Percentiles rank a stretch among this genome's conserved stretches.
Evolutionary conservation across 2,329 filamentous ascomycete genomes (phyloP).

Genomic region (Alternaria consortialis): DNA sequence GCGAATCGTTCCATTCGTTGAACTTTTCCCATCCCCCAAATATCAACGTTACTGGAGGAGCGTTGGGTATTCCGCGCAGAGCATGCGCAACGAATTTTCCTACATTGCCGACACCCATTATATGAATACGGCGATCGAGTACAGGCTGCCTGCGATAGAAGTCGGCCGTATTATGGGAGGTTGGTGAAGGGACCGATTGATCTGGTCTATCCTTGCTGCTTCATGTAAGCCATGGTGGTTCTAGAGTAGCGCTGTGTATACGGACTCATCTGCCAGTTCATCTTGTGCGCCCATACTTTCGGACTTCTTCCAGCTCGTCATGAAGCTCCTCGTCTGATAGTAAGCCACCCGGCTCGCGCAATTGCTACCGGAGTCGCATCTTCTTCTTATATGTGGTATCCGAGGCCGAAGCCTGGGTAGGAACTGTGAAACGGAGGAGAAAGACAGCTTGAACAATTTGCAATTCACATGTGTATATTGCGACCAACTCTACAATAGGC

Average conservation of each 20-base stretch:
- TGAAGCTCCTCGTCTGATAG: conserved; percentile 30
- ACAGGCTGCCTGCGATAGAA: conserved; percentile 46
- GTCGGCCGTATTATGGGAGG: conserved; percentile 28
- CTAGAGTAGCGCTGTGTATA: neutral
- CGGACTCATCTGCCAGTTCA: conserved; percentile 24
- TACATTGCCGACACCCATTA: conserved; percentile 83
- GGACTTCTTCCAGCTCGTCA: conserved; percentile 34
- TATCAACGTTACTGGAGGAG: conserved; percentile 82
- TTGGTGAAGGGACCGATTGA: conserved; percentile 11
- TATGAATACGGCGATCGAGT: conserved; percentile 58
- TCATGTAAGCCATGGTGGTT: conserved; percentile 18
- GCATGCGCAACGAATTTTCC: conserved; percentile 81
- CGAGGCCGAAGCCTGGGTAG: conserved; percentile 58
- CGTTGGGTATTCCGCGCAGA: conserved; percentile 67
- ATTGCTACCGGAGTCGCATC: conserved; percentile 56
- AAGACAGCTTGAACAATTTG: conserved; percentile 55
- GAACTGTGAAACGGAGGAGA: conserved; percentile 46
- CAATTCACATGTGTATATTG: conserved; percentile 23
- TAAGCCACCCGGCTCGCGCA: conserved; percentile 56
- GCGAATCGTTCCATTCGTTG: conserved; percentile 58
- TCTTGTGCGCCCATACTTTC: conserved; percentile 29
- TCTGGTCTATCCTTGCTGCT: conserved; percentile 24
- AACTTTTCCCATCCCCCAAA: conserved; percentile 66
- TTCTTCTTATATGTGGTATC: conserved; percentile 50
- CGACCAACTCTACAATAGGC: conserved; percentile 1